phyloP scores from a whole-genome alignment of 208 protist species.

The Entamoeba dispar region DNA sequence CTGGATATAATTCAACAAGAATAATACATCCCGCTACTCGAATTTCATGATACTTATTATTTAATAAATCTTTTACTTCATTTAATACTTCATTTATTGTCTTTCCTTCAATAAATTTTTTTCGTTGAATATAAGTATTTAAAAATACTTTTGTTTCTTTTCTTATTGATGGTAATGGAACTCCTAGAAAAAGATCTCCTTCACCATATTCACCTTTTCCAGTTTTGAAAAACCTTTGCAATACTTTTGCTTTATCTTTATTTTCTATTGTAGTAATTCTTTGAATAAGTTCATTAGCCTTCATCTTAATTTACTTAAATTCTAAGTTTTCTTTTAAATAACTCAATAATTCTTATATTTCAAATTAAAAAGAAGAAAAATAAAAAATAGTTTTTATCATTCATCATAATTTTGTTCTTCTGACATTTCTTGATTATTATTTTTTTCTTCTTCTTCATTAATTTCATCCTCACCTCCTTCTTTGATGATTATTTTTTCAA shows the following conservation, averaged over 20 bases:
- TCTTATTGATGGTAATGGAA: not conserved
- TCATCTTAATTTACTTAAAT: too few relatives aligned
- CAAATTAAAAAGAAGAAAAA: too few relatives aligned
- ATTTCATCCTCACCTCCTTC: not conserved
- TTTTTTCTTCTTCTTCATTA: not conserved
- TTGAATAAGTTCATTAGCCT: not conserved
- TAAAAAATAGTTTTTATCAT: too few relatives aligned
- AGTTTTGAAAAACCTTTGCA: not conserved
- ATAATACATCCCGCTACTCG: not conserved
- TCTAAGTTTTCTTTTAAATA: too few relatives aligned
- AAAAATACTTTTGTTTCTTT: not conserved
- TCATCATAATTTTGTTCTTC: too few relatives aligned
- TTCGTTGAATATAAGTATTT: not conserved
- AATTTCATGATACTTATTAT: not conserved
- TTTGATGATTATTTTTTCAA: not conserved
- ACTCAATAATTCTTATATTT: too few relatives aligned
- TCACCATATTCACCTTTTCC: not conserved
- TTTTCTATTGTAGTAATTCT: not conserved
- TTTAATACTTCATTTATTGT: not conserved
- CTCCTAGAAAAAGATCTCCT: not conserved
- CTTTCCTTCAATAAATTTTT: not conserved
- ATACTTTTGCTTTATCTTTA: not conserved
- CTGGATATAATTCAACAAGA: not conserved
- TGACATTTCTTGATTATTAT: not conserved
- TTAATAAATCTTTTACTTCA: not conserved